Percentiles rank a stretch among this genome's conserved stretches.
phyloP scores from a whole-genome alignment of 768 basidiomycete genomes.

The Holtermanniella nyarrowii region DNA sequence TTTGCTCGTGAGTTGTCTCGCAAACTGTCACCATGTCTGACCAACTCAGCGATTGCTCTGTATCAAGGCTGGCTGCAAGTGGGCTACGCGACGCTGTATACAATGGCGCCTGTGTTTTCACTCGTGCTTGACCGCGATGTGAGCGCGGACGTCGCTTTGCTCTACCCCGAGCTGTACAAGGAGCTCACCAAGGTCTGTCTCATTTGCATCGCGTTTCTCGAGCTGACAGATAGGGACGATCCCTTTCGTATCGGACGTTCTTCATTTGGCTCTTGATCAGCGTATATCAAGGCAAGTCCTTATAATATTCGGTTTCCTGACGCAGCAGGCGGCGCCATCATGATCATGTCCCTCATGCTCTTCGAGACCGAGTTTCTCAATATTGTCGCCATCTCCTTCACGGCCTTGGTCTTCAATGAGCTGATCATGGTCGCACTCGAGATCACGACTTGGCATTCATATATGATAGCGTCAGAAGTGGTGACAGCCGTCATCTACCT shows the following conservation, averaged over 20 bases:
- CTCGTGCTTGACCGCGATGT: constrained; percentile 91
- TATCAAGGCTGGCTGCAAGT: constrained; percentile 98
- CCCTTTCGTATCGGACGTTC: constrained; percentile 93
- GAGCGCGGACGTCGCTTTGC: constrained; percentile 82
- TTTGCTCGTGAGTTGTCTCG: constrained; percentile 36
- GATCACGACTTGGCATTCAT: constrained; percentile 94
- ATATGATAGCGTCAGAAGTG: constrained; percentile 88
- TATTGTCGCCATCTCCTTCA: constrained; percentile 97
- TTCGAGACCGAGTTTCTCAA: constrained; percentile 97
- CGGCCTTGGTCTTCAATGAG: constrained; percentile 88
- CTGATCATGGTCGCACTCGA: constrained; percentile 98
- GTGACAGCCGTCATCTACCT: constrained; percentile 81
- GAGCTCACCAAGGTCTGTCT: constrained; percentile 78
- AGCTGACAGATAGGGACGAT: constrained; percentile 61
- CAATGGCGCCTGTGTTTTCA: constrained; percentile 98
- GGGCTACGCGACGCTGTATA: constrained; percentile 91
- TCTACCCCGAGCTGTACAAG: constrained; percentile 97
- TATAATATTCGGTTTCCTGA: background rate
- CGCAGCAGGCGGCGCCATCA: constrained; percentile 76
- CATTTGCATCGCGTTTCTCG: background rate
- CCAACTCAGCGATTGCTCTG: constrained; percentile 67
- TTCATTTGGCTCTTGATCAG: constrained; percentile 97
- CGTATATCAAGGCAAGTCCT: constrained; percentile 72
- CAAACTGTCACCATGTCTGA: background rate
- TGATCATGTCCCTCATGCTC: constrained; percentile 91